A percentile compares a stretch with the other conserved stretches of the same genome.
Evolutionary conservation across 805 yeast genomes (phyloP).

Genomic region (Lipomyces starkeyi): DNA sequence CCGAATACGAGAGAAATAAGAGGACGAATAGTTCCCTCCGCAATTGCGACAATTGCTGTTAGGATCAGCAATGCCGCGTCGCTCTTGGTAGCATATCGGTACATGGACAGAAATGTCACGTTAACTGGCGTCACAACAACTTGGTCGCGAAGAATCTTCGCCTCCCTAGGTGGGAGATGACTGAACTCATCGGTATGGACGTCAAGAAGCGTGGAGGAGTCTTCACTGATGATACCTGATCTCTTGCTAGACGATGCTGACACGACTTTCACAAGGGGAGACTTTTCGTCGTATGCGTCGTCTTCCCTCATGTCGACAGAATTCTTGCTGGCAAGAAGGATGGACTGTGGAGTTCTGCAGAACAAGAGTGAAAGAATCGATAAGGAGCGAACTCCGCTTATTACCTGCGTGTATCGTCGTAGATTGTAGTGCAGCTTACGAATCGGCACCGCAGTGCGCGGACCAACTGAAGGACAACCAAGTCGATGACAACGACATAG

Average conservation of each 20-base stretch:
- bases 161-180: conserved; percentile 28
- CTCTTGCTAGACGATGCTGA: not conserved
- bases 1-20: conserved; percentile 19
- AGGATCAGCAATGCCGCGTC: conserved; percentile 18
- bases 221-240: not conserved
- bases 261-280: not conserved
- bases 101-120: conserved; percentile 23
- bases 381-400: not conserved
- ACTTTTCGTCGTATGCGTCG: not conserved
- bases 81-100: conserved; percentile 27
- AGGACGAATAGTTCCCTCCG: conserved; percentile 16
- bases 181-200: conserved; percentile 24
- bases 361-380: not conserved
- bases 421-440: too few relatives aligned
- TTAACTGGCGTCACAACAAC: conserved; percentile 15
- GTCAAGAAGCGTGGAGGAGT: not conserved
- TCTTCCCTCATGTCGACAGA: not conserved
- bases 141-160: conserved; percentile 24
- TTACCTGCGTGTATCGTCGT: too few relatives aligned
- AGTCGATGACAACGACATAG: too few relatives aligned
- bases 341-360: not conserved
- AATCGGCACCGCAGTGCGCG: too few relatives aligned
- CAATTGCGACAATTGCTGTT: conserved; percentile 13
- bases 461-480: too few relatives aligned
- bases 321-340: not conserved